Percentiles rank a stretch among this genome's conserved stretches.
Evolutionary conservation across 73 alveolate species (phyloP).

Genomic region (Effrenium voratum): DNA sequence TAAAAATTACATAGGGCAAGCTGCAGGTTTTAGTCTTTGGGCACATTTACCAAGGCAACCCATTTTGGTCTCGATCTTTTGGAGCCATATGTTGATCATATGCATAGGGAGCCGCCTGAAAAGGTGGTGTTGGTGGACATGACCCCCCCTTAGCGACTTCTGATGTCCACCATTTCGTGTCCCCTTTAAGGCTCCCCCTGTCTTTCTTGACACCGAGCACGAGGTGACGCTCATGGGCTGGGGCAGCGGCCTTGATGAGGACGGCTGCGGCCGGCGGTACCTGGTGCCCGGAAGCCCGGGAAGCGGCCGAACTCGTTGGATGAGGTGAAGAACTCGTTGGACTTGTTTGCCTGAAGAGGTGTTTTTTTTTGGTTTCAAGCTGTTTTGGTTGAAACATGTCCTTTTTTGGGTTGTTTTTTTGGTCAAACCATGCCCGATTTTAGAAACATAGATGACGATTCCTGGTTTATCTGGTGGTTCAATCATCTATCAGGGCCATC

Average conservation of each 20-base stretch:
- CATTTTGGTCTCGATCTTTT: too few species aligned
- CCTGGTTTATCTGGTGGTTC: too few species aligned
- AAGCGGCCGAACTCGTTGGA: too few species aligned
- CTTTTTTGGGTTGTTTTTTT: too few species aligned
- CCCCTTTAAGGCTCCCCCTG: not conserved
- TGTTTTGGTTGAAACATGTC: not conserved
- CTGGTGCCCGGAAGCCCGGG: conserved; percentile 49
- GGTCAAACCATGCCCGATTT: too few species aligned
- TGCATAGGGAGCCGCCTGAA: not conserved
- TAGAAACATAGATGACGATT: too few species aligned
- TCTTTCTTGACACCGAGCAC: not conserved
- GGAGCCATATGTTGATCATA: not conserved
- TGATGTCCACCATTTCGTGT: not conserved
- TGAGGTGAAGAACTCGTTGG: too few species aligned
- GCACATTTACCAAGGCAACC: too few species aligned
- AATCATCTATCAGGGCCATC: too few species aligned
- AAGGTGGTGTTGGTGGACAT: not conserved
- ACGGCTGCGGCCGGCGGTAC: conserved; percentile 86
- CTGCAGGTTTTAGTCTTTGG: too few species aligned
- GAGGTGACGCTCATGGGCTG: conserved; percentile 89
- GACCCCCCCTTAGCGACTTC: not conserved
- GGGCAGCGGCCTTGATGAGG: conserved; percentile 87
- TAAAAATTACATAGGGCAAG: too few species aligned
- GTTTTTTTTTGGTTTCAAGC: not conserved
- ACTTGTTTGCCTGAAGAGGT: too few species aligned